Evolutionary conservation across 2,329 filamentous ascomycete genomes (phyloP).

Genomic region (Cladosporium sp.): DNA sequence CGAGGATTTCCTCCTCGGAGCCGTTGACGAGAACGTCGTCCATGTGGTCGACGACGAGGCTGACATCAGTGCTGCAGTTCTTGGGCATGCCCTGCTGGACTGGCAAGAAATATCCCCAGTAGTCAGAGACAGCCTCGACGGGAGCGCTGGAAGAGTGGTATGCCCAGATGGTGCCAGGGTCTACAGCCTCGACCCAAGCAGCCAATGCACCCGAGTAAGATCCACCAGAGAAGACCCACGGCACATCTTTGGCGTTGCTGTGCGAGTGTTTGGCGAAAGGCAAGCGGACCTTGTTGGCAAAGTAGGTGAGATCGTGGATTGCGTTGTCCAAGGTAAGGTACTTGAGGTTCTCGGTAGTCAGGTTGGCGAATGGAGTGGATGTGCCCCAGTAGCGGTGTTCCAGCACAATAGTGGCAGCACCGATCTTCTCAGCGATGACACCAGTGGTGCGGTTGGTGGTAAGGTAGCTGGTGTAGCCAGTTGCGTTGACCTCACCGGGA

Average conservation of each 20-base stretch:
- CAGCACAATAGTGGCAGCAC: slow-evolving; percentile 57
- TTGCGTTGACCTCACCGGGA: slow-evolving; percentile 55
- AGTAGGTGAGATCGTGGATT: slow-evolving; percentile 56
- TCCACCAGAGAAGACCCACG: slow-evolving; percentile 60
- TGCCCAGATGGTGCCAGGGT: slow-evolving; percentile 62
- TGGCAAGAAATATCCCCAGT: slow-evolving; percentile 61
- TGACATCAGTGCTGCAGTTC: slow-evolving; percentile 59
- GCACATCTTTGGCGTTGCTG: slow-evolving; percentile 55
- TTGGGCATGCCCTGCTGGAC: slow-evolving; percentile 60
- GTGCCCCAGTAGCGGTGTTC: slow-evolving; percentile 64
- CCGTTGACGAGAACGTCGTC: slow-evolving; percentile 38
- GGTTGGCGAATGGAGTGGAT: slow-evolving; percentile 54
- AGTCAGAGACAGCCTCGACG: slow-evolving; percentile 58
- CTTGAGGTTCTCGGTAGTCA: slow-evolving; percentile 57
- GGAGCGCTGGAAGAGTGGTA: slow-evolving; percentile 60
- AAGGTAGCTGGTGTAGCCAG: slow-evolving; percentile 53
- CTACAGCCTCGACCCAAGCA: slow-evolving; percentile 57
- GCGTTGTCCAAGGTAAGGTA: slow-evolving; percentile 58
- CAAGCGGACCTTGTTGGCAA: slow-evolving; percentile 56
- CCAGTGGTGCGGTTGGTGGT: slow-evolving; percentile 55
- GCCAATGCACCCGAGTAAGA: slow-evolving; percentile 60
- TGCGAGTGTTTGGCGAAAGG: slow-evolving; percentile 54
- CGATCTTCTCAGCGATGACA: slow-evolving; percentile 54
- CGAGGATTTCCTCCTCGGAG: slow-evolving; percentile 37
- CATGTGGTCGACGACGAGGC: slow-evolving; percentile 56